Conservation (phyloP, 495 filamentous ascomycete species). For the Cairneyella variabilis region DNA sequence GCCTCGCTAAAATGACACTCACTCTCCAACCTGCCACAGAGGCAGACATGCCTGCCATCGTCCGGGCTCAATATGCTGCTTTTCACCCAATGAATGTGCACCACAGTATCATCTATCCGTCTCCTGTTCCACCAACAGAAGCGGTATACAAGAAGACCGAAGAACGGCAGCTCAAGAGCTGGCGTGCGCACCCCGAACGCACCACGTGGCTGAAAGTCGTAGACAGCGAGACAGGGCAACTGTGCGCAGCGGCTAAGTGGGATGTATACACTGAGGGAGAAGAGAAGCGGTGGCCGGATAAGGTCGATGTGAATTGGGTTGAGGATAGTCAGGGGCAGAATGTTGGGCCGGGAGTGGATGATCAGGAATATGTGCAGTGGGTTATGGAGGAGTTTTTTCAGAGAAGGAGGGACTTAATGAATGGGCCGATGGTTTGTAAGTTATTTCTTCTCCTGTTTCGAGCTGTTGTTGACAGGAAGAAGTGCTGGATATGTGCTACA, state of each 20-base stretch:
- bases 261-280: background rate
- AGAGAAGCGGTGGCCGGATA: background rate
- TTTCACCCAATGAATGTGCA: constrained; percentile 1
- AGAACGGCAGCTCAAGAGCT: background rate
- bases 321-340: background rate
- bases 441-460: too few species aligned
- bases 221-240: background rate
- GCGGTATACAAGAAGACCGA: background rate
- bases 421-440: constrained; percentile 5
- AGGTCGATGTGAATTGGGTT: background rate
- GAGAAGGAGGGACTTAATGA: background rate
- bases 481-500: constrained; percentile 1
- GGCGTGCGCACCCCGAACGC: background rate
- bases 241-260: background rate
- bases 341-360: background rate
- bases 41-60: background rate
- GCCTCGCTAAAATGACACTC: constrained; percentile 2
- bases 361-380: background rate
- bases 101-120: constrained; percentile 1
- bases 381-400: constrained; percentile 1
- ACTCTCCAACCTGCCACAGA: background rate
- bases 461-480: too few species aligned
- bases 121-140: background rate
- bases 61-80: constrained; percentile 4
- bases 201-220: constrained; percentile 1